Conservation (phyloP, 371 early-diverging fungal genomes). For the Circinella minor region DNA sequence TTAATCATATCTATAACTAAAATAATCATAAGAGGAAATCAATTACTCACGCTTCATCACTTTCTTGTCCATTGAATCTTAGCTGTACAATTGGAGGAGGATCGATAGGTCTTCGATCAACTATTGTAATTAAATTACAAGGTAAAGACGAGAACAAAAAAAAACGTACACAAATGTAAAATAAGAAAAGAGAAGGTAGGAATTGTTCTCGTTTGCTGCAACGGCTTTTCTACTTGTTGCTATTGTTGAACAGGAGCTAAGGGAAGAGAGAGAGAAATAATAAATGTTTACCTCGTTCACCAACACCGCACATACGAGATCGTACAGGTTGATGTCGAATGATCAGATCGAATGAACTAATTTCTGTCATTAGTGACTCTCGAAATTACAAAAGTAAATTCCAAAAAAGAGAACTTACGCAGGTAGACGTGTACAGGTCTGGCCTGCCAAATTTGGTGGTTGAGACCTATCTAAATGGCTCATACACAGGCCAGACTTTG, state of each 20-base stretch:
- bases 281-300: constrained; percentile 46
- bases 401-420: background rate
- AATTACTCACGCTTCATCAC: background rate
- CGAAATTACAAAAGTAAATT: background rate
- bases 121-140: constrained; percentile 15
- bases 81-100: constrained; percentile 51
- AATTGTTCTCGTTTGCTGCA: no score
- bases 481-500: constrained; percentile 6
- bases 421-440: background rate
- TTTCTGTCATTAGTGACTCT: constrained; percentile 5
- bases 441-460: constrained; percentile 4
- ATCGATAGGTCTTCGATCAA: constrained; percentile 54
- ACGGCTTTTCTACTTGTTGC: no score
- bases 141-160: background rate
- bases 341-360: constrained; percentile 37
- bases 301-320: constrained; percentile 55
- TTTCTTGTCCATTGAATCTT: constrained; percentile 17
- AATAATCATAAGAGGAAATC: background rate
- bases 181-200: no score
- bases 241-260: no score
- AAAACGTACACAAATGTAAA: background rate
- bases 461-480: constrained; percentile 7
- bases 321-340: constrained; percentile 57
- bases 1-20: background rate
- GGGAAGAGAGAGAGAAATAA: no score